A percentile compares a stretch with the other conserved stretches of the same genome.
These are phyloP conservation scores for Candida golubevii DNA, from an alignment of 805 yeast genomes.

Conservation along the genomic window DNA sequence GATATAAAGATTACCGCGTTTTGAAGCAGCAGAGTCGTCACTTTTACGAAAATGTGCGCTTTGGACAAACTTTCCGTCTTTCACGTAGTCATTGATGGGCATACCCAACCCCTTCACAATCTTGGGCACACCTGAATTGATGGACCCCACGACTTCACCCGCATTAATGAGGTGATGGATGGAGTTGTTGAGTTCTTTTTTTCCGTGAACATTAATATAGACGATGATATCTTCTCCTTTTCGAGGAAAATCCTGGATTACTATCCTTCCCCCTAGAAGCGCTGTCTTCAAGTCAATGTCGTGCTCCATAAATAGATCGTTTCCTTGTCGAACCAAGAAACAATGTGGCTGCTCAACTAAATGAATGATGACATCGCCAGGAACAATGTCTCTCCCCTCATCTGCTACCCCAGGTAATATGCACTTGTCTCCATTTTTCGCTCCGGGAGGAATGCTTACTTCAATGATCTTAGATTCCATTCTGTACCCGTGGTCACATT, in stretches of 20 bases:
- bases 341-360: conserved; percentile 40
- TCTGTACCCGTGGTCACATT: conserved; percentile 37
- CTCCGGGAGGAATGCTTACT: conserved; percentile 54
- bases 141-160: conserved; percentile 50
- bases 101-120: conserved; percentile 52
- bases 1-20: conserved; percentile 36
- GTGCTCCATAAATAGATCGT: conserved; percentile 42
- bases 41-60: conserved; percentile 12
- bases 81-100: conserved; percentile 44
- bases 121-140: conserved; percentile 46
- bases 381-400: conserved; percentile 52
- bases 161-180: conserved; percentile 10
- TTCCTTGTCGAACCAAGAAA: conserved; percentile 37
- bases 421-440: conserved; percentile 47
- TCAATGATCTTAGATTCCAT: conserved; percentile 48
- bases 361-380: conserved; percentile 65
- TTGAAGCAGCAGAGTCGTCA: conserved; percentile 18
- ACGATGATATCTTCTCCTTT: conserved; percentile 28
- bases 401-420: conserved; percentile 60
- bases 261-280: conserved; percentile 51
- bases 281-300: conserved; percentile 52
- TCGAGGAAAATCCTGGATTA: conserved; percentile 29
- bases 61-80: conserved; percentile 25
- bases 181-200: conserved; percentile 5
- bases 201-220: conserved; percentile 35